These are phyloP conservation scores for Heimioporus sp. DNA, from an alignment of 768 basidiomycete genomes.

Conservation along the genomic window DNA sequence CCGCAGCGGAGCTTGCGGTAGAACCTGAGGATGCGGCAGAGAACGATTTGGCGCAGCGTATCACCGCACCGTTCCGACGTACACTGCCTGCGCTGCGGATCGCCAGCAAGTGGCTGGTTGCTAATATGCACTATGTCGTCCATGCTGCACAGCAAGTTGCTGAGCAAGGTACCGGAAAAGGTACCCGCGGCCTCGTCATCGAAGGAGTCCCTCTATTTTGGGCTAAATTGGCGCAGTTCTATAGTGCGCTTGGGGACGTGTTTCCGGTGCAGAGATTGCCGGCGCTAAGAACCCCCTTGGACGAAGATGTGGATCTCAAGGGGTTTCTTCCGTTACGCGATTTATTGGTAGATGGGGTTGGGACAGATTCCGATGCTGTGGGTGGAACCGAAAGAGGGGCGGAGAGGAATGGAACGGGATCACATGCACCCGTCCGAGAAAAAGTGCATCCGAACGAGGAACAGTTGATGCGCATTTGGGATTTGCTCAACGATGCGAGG, in stretches of 20 bases:
- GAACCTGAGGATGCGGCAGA: slow-evolving; percentile 53
- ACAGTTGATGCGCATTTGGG: slow-evolving; percentile 90
- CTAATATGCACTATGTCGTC: slow-evolving; percentile 67
- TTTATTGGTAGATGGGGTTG: slow-evolving; percentile 41
- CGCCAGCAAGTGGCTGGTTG: slow-evolving; percentile 84
- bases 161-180: slow-evolving; percentile 10
- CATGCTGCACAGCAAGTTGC: slow-evolving; percentile 39
- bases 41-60: slow-evolving; percentile 70
- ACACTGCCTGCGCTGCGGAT: slow-evolving; percentile 86
- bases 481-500: slow-evolving; percentile 73
- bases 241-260: slow-evolving; percentile 51
- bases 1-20: slow-evolving; percentile 55
- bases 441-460: slow-evolving; percentile 90
- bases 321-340: slow-evolving; percentile 84
- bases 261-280: slow-evolving; percentile 73
- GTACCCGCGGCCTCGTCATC: slow-evolving; percentile 26
- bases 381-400: slow-evolving; percentile 22
- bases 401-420: slow-evolving; percentile 21
- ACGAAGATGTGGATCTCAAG: slow-evolving; percentile 87
- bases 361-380: slow-evolving; percentile 3
- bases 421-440: slow-evolving; percentile 30
- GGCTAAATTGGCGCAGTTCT: slow-evolving; percentile 66
- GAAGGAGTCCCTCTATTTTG: slow-evolving; percentile 57
- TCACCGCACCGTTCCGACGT: slow-evolving; percentile 83
- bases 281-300: slow-evolving; percentile 57